These are phyloP conservation scores for Misopates orontium DNA, from an alignment of 257 asterid species.

Conservation along the genomic window DNA sequence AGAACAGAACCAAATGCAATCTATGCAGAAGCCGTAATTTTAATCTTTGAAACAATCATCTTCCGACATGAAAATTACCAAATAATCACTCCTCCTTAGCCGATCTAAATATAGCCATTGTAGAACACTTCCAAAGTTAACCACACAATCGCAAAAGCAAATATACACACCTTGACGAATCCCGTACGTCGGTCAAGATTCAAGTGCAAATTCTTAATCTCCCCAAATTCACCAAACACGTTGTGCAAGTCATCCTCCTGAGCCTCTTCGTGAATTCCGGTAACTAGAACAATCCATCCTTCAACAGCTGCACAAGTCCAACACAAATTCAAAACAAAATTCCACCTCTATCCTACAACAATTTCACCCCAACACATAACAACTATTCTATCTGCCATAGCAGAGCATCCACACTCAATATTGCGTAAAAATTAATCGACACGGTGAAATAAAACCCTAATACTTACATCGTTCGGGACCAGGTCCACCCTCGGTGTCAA, in stretches of 20 bases:
- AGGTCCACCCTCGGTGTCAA: slow-evolving; percentile 87
- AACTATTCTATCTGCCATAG: no score
- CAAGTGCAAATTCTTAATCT: slow-evolving; percentile 86
- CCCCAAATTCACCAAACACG: slow-evolving; percentile 85
- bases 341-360: no score
- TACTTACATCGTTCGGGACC: slow-evolving; percentile 92
- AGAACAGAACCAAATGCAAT: no score
- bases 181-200: slow-evolving; percentile 97
- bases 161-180: slow-evolving; percentile 73
- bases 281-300: slow-evolving; percentile 96
- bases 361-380: no score
- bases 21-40: no score
- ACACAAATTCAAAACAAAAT: background rate
- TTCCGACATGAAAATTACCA: background rate
- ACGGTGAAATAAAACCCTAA: no score
- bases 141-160: background rate
- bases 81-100: background rate
- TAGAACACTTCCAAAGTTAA: background rate
- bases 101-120: background rate
- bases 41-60: no score
- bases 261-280: slow-evolving; percentile 97
- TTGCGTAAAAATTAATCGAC: no score
- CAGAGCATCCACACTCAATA: no score
- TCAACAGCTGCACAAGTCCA: slow-evolving; percentile 74
- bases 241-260: slow-evolving; percentile 86